phyloP scores from a whole-genome alignment of 2,329 filamentous ascomycete genomes.

The Nigrospora osmanthi region DNA sequence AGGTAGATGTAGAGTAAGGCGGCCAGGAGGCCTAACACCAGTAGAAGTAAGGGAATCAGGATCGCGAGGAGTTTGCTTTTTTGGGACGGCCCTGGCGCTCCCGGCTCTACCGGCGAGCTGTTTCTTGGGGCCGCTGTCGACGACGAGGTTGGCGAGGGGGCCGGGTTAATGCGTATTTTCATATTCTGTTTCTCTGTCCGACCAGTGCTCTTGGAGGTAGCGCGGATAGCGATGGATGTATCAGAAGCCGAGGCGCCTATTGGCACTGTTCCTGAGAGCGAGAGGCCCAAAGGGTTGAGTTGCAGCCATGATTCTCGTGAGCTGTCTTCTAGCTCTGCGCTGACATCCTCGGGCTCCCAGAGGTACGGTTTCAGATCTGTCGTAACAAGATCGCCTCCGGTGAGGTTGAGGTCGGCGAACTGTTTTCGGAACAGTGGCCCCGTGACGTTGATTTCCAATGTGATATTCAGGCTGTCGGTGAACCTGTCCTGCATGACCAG shows the following conservation, averaged over 20 bases:
- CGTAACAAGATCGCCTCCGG: constrained; percentile 16
- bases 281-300: constrained; percentile 15
- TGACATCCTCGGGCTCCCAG: constrained; percentile 13
- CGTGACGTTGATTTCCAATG: constrained; percentile 28
- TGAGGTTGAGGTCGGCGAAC: constrained; percentile 18
- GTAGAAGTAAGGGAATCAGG: constrained; percentile 16
- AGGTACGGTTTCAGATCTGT: constrained; percentile 21
- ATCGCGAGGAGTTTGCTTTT: constrained; percentile 14
- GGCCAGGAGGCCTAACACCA: constrained; percentile 11
- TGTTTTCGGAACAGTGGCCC: constrained; percentile 16
- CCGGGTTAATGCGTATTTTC: neutral
- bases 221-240: constrained; percentile 12
- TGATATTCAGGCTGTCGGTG: constrained; percentile 49
- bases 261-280: constrained; percentile 17
- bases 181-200: constrained; percentile 10
- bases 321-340: constrained; percentile 13
- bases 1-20: constrained; percentile 14
- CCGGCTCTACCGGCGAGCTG: neutral
- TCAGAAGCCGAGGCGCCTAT: constrained; percentile 3
- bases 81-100: constrained; percentile 4
- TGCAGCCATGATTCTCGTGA: constrained; percentile 20
- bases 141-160: neutral
- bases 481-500: constrained; percentile 53
- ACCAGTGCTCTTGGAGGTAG: constrained; percentile 11
- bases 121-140: neutral